phyloP scores from a whole-genome alignment of 108 stramenopile genomes.

The Discostella pseudostelligera region DNA sequence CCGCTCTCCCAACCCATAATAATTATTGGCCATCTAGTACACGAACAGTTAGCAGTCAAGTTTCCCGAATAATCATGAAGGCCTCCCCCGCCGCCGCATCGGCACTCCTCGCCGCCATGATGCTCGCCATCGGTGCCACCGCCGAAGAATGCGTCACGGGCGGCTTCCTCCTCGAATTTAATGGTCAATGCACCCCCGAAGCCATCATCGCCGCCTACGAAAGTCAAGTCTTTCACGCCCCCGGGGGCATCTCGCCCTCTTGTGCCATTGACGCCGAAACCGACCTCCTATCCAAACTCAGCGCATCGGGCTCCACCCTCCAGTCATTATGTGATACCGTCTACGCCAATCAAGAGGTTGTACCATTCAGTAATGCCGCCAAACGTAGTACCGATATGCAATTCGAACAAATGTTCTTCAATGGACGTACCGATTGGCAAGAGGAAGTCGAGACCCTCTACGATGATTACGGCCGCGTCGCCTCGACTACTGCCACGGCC shows the following conservation, averaged over 20 bases:
- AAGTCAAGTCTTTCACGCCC: conserved; percentile 21
- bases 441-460: conserved; percentile 46
- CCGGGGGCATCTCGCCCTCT: conserved; percentile 8
- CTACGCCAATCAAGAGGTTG: conserved; percentile 12
- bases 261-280: conserved; percentile 2
- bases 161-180: conserved; percentile 26
- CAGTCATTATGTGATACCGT: conserved; percentile 14
- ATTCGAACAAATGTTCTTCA: conserved; percentile 41
- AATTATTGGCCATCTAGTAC: too few species aligned
- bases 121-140: not conserved
- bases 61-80: conserved; percentile 13
- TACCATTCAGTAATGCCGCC: conserved; percentile 30
- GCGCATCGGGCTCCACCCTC: not conserved
- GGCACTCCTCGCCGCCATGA: not conserved
- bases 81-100: not conserved
- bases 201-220: conserved; percentile 36
- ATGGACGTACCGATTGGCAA: conserved; percentile 42
- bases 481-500: conserved; percentile 7
- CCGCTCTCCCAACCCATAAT: too few species aligned
- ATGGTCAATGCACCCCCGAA: conserved; percentile 22
- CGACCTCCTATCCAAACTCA: conserved; percentile 14
- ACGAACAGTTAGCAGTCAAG: too few species aligned
- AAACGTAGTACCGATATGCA: conserved; percentile 21
- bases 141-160: conserved; percentile 17
- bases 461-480: conserved; percentile 5